Percentiles rank a stretch among this genome's conserved stretches.
Conservation (phyloP, 2,329 filamentous ascomycete species). For the Colletotrichum sojae region DNA sequence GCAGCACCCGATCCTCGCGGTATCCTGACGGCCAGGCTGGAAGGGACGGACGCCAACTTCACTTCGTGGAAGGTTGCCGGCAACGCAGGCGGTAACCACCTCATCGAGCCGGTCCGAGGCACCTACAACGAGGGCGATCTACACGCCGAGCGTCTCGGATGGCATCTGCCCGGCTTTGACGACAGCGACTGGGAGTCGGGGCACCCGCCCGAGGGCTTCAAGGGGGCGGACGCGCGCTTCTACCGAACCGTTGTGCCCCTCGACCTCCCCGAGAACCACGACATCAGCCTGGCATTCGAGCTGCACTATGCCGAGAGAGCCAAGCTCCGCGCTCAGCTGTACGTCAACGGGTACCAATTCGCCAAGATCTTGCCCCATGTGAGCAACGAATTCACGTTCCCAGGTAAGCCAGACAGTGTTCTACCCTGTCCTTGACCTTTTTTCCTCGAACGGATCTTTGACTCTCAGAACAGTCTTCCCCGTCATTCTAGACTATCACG, state of each 20-base stretch:
- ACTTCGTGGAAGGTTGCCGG: conserved; percentile 6
- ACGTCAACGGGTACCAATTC: conserved; percentile 10
- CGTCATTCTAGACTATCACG: background rate
- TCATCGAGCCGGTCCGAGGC: conserved; percentile 3
- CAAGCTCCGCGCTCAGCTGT: conserved; percentile 7
- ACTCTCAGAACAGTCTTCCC: background rate
- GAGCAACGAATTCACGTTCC: conserved; percentile 1
- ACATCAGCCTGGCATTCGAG: background rate
- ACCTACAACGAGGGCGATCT: conserved; percentile 11
- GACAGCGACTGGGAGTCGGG: background rate
- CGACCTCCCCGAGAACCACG: background rate
- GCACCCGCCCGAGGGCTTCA: background rate
- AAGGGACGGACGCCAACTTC: background rate
- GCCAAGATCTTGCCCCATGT: conserved; percentile 1
- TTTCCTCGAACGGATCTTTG: background rate
- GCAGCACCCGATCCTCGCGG: background rate
- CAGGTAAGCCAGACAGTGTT: background rate
- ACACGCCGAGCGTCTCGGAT: conserved; percentile 6
- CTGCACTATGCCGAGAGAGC: background rate
- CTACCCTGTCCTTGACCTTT: background rate
- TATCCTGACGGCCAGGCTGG: background rate
- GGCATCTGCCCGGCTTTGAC: conserved; percentile 11
- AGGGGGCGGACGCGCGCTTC: background rate
- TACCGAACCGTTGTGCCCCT: background rate
- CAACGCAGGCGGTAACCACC: background rate